phyloP scores from a whole-genome alignment of 495 filamentous ascomycete genomes.

The Parathielavia hyrcaniae region DNA sequence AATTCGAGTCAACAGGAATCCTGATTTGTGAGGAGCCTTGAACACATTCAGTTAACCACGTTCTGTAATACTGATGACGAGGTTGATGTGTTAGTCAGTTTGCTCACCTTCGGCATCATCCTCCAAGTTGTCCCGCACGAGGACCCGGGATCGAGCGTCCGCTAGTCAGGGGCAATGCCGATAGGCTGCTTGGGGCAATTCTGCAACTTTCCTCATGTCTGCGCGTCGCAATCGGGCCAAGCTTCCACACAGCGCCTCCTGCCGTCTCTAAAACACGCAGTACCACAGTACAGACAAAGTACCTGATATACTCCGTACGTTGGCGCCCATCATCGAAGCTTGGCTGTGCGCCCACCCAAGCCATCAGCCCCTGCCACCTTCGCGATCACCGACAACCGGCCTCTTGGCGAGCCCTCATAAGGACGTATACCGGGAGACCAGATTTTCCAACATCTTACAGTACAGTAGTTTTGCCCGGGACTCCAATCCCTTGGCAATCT shows the following conservation, averaged over 20 bases:
- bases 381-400: neutral
- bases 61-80: no score
- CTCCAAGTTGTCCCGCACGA: no score
- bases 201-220: neutral
- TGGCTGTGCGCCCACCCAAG: slow-evolving; percentile 14
- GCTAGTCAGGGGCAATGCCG: neutral
- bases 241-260: neutral
- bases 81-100: no score
- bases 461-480: slow-evolving; percentile 3
- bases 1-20: no score
- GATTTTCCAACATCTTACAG: slow-evolving; percentile 7
- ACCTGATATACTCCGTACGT: no score
- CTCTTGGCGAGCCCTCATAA: slow-evolving; percentile 15
- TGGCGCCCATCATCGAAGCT: slow-evolving; percentile 8
- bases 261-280: neutral
- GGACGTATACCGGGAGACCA: neutral
- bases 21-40: no score
- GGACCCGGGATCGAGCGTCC: no score
- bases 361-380: neutral
- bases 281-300: no score
- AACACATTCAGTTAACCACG: no score
- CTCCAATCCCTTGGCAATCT: slow-evolving; percentile 11
- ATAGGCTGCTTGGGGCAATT: neutral
- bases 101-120: no score
- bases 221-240: neutral